A percentile compares a stretch with the other conserved stretches of the same genome.
These are phyloP conservation scores for Hypsizygus marmoreus DNA, from an alignment of 768 basidiomycete species.

Conservation along the genomic window DNA sequence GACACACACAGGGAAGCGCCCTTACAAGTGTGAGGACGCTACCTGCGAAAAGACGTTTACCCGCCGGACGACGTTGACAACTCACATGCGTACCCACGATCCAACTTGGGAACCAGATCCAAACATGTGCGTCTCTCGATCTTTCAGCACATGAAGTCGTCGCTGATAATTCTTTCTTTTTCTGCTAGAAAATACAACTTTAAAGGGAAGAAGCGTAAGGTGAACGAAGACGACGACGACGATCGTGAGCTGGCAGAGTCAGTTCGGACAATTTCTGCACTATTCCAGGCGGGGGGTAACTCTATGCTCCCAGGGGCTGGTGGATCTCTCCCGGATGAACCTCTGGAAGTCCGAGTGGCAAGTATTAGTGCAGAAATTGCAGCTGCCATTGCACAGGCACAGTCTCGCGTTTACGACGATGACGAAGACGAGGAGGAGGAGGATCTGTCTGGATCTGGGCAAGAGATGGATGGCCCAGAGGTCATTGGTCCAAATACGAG, in stretches of 20 bases:
- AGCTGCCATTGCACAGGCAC: slow-evolving; percentile 76
- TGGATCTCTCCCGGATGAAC: slow-evolving; percentile 40
- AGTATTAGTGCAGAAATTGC: slow-evolving; percentile 81
- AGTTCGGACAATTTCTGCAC: slow-evolving; percentile 71
- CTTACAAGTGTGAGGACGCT: slow-evolving; percentile 83
- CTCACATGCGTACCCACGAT: slow-evolving; percentile 88
- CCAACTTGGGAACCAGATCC: slow-evolving; percentile 85
- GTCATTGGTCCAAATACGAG: slow-evolving; percentile 62
- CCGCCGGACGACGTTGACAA: slow-evolving; percentile 78
- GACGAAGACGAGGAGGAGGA: slow-evolving; percentile 53
- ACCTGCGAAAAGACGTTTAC: slow-evolving; percentile 88
- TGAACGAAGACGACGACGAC: slow-evolving; percentile 53
- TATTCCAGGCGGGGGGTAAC: slow-evolving; percentile 55
- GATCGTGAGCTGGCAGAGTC: slow-evolving; percentile 70
- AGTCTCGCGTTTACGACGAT: slow-evolving; percentile 59
- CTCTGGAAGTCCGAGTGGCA: slow-evolving; percentile 67
- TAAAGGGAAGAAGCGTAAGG: slow-evolving; percentile 69
- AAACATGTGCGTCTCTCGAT: slow-evolving; percentile 57
- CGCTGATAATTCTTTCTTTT: slow-evolving; percentile 20
- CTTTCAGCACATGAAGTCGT: slow-evolving; percentile 3
- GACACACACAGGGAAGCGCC: slow-evolving; percentile 85
- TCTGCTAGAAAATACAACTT: slow-evolving; percentile 70
- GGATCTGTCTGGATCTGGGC: slow-evolving; percentile 50
- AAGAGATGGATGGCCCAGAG: slow-evolving; percentile 50
- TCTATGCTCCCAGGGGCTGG: slow-evolving; percentile 26